Evolutionary conservation across 1,139 yeast species (phyloP).

Genomic region (Pichia norvegensis): DNA sequence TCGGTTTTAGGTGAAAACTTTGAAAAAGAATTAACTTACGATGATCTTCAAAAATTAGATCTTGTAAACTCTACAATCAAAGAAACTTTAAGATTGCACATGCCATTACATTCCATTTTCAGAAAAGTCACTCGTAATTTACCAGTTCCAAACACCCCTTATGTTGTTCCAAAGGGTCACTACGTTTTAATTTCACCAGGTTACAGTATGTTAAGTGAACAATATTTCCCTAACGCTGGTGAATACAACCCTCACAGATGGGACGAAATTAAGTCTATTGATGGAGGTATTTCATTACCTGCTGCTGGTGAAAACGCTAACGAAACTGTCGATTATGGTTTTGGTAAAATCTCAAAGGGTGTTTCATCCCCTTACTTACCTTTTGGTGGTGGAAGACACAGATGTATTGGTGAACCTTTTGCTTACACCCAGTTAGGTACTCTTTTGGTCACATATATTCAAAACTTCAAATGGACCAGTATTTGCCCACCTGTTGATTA

Average conservation of each 20-base stretch:
- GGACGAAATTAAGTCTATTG: slow-evolving; percentile 45
- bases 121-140: slow-evolving; percentile 78
- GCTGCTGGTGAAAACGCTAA: slow-evolving; percentile 32
- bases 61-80: slow-evolving; percentile 74
- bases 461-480: slow-evolving; percentile 66
- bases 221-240: slow-evolving; percentile 68
- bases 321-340: slow-evolving; percentile 82
- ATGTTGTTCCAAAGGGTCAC: slow-evolving; percentile 83
- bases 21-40: slow-evolving; percentile 57
- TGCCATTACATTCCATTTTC: slow-evolving; percentile 93
- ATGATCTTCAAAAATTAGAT: slow-evolving; percentile 74
- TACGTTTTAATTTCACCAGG: slow-evolving; percentile 93
- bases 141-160: slow-evolving; percentile 71
- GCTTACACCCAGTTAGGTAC: slow-evolving; percentile 93
- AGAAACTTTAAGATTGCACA: slow-evolving; percentile 91
- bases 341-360: slow-evolving; percentile 93
- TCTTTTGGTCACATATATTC: slow-evolving; percentile 65
- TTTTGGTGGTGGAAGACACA: slow-evolving; percentile 98
- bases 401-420: slow-evolving; percentile 98
- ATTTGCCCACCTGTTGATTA: slow-evolving; percentile 74
- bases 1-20: slow-evolving; percentile 44
- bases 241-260: slow-evolving; percentile 83
- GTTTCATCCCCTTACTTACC: slow-evolving; percentile 94
- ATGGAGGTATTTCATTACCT: slow-evolving; percentile 27
- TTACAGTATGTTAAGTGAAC: slow-evolving; percentile 68